Evolutionary conservation across 768 basidiomycete species (phyloP), one percentile per base, ranked within the genome.

Genomic region (Tricholoma hemisulphureum): DNA sequence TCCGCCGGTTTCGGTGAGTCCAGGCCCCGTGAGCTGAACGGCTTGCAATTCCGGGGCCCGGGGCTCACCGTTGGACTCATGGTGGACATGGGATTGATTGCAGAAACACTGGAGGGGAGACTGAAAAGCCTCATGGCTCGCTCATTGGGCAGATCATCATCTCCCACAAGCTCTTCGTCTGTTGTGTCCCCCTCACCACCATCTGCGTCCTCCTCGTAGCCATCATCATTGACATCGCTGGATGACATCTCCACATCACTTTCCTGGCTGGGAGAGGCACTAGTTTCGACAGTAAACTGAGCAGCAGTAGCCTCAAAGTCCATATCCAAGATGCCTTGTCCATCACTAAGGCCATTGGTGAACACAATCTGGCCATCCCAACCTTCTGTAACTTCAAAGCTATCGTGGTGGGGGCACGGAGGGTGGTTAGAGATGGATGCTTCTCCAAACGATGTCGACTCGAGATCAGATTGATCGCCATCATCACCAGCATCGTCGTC

Each of bases 121-220:
- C 76, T 82, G 76, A 91, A 89, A 45, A 89, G 76, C 58, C 78
- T 75, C 84, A 91, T 88, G 21, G 88, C 88, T 55, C 83, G 84
- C n/a, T 83, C 83, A 56, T 89, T 92, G 24, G 86, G 88, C 6
- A 90, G 75, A 55, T 87, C 84, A 58, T 85, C 81, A 8, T 84
- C 81, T 54, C 87, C 89, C n/a, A 92, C 85, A 51, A 92, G 84
- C 59, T 93, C 90, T 60, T 91, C 88, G 66, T 92, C 91, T 1
- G 91, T 92, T 3, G 90, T 90, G 61, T 91, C 88, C 1, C 89
- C 88, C 6, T 84, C 86, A 56, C 75, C 81, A 35, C 79, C 83
- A 46, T 75, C 79, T 24, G 69, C 76, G 55, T 81, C 81, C 57
- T 82, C 73, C 56, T 77, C 76, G 54, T 83, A 75, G 24, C 79